Base-by-base conservation (phyloP, 75 land plant species). In the Chamaecyparis obtusa region DNA sequence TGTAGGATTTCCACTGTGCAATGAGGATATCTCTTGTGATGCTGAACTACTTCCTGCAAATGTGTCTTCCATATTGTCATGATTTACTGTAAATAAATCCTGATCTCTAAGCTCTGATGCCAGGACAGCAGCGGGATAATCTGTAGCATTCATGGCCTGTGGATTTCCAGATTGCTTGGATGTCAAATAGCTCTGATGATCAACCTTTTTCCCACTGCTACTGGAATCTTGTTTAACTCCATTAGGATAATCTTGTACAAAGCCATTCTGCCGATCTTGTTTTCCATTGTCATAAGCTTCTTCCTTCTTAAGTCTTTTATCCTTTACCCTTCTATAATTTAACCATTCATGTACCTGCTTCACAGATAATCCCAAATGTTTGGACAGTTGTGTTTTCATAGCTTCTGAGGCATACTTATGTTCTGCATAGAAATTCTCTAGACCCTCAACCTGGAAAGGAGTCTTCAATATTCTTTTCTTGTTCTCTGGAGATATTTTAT, bases 281-380 rank as follows among this genome's bases (percentile, higher is more conserved):
- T 86, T 90, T 72, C 92, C 90, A 84, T 37, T 91, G 69, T 74
- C 82, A 54, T 15, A 33, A 19, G 54, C 82, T 83, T 94, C 94
- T 24, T 88, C 93, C 35, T 86, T 88, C 87, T 87, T 72, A n/a
- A 89, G 85, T 51, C 87, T 91, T 55, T 92, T 94, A 75, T 94
- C 95, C 89, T 94, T 94, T 78, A 88, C 83, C 83, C 95, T 88
- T 85, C 95, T 92, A 89, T 93, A 94, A 85, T 92, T 92, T 55
- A 94, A 94, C 94, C 95, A 94, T 75, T 90, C 89, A 54, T 92
- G 91, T 46, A 94, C 86, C 88, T 94, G 94, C 89, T 93, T 94
- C 76, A 91, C 92, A 35, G 95, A 89, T 81, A 94, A 72, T 1
- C 92, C 92, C 64, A 94, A 48, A 46, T 87, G 32, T 24, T 80